Base-by-base conservation (phyloP, 1,284 basidiomycete genomes). In the Malassezia equina region DNA sequence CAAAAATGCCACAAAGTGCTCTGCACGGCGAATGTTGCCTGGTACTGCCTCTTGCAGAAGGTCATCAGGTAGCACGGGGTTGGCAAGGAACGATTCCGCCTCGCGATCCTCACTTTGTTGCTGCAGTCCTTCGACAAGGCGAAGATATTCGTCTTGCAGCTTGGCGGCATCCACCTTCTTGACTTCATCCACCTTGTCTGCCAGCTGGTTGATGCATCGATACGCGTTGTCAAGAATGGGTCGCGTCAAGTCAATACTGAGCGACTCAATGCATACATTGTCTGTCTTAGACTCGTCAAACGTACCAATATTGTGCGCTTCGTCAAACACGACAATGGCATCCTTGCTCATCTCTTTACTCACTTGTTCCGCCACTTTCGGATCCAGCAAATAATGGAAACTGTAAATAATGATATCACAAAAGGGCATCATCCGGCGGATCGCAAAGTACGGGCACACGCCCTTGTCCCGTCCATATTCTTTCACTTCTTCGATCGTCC, bases 311-410 rank as follows among this genome's bases (percentile, higher is more conserved):
- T 99, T 99, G 78, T 99, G 94, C 7, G 94, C 94, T 76, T 99
- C 94, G 73, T 99, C 94, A 69, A 99, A 99, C 0, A 99, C 91
- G 42, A 99, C 91, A 55, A 99, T 99, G 40, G 90, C 85, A 73
- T 98, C 94, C 67, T 96, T 96, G 28, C 87, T 89, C 78, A 98
- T 81, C 74, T 98, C 93, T 69, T 90, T 91, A 6, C 91, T 96
- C 12, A 99, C 94, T 78, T 96, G 91, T 68, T 98, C 93, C 0
- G 94, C 94, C 36, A 99, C 90, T 77, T 99, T 99, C 0, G 94
- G 94, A 77, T 99, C 94, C 41, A 99, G 82, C 23, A 99, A 81
- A 75, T 99, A 99, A 76, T 98, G 94, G 78, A 98, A 99, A 29
- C 93, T 96, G 76, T 96, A 99, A 76, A 99, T 96, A 75, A 99